Evolutionary conservation across 2,329 filamentous ascomycete genomes (phyloP), one percentile per base, ranked within the genome.

Genomic region (Raffaelea deltoideospora): DNA sequence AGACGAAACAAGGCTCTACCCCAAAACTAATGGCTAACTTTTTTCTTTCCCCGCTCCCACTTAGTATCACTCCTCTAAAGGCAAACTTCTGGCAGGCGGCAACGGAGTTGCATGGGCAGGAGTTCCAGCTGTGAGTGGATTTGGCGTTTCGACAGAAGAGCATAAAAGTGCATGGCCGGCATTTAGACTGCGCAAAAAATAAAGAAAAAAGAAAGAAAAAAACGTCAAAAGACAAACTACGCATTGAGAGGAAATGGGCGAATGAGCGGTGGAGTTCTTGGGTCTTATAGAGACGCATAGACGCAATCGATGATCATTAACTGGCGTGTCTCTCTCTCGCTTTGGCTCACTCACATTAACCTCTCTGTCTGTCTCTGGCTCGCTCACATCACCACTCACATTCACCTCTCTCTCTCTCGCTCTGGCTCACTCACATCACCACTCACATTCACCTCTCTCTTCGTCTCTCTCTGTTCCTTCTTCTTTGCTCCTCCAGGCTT

Each of bases 51-150:
- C 33, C 48, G 22, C 15, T 23, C 18, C 4, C 13, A 6, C 10
- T 44, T 50, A 93, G 86, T 56, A 76, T 98, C 39, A 95, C 90
- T 4, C 84, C 88, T 13, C 58, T 96, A 46, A 83, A 82, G 56
- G 87, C 88, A 30, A 95, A 94, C 57, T 98, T 95, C 56, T 86
- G 82, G 72, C 84, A 88, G 54, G 68, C 72, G 10, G 59, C 65
- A 28, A 63, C 72, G 42, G 66, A 76, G 41, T 64, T 76, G 48
- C 63, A 76, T 43, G 67, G 76, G 50, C 67, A 68, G 47, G 84
- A 92, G 64, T 66, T 94, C 53, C 77, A 79, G 65, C 62, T 93
- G 76, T 93, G 72, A 87, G 81, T 85, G 43, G 23, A 20, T 8
- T 20, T n/a, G n/a, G n/a, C n/a, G n/a, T n/a, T n/a, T n/a, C n/a